These are phyloP conservation scores for Diaporthe sp. DNA, from an alignment of 2,329 filamentous ascomycete genomes.

Conservation along the genomic window DNA sequence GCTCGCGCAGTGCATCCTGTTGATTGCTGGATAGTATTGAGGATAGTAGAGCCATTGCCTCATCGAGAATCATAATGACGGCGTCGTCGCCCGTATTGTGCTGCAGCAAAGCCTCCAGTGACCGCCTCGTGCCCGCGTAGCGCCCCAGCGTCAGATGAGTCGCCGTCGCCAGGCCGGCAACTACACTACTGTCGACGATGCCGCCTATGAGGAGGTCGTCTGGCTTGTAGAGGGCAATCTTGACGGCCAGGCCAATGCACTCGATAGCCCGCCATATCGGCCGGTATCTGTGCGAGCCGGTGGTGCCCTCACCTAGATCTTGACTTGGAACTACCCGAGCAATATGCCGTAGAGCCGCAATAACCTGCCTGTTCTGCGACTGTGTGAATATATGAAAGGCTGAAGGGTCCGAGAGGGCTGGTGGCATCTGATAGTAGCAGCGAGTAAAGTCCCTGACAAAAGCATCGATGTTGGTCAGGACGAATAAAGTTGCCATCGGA, in stretches of 20 bases:
- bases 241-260: slow-evolving; percentile 47
- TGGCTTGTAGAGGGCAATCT: slow-evolving; percentile 50
- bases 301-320: slow-evolving; percentile 11
- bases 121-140: slow-evolving; percentile 48
- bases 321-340: slow-evolving; percentile 41
- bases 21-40: slow-evolving; percentile 39
- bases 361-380: slow-evolving; percentile 49
- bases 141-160: slow-evolving; percentile 49
- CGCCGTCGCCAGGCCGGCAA: slow-evolving; percentile 50
- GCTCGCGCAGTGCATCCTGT: slow-evolving; percentile 44
- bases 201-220: slow-evolving; percentile 53
- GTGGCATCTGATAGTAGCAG: slow-evolving; percentile 53
- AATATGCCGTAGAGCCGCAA: slow-evolving; percentile 47
- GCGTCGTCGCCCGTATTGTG: slow-evolving; percentile 47
- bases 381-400: slow-evolving; percentile 53
- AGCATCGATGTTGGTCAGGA: slow-evolving; percentile 48
- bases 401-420: slow-evolving; percentile 49
- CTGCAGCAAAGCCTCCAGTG: slow-evolving; percentile 45
- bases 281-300: slow-evolving; percentile 36
- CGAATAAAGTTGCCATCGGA: slow-evolving; percentile 48
- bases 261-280: slow-evolving; percentile 49
- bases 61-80: slow-evolving; percentile 48
- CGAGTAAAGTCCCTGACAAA: slow-evolving; percentile 52
- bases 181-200: slow-evolving; percentile 51
- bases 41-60: slow-evolving; percentile 45